Conservation (phyloP, 805 yeast species). For the Barnettozyma salicaria region DNA sequence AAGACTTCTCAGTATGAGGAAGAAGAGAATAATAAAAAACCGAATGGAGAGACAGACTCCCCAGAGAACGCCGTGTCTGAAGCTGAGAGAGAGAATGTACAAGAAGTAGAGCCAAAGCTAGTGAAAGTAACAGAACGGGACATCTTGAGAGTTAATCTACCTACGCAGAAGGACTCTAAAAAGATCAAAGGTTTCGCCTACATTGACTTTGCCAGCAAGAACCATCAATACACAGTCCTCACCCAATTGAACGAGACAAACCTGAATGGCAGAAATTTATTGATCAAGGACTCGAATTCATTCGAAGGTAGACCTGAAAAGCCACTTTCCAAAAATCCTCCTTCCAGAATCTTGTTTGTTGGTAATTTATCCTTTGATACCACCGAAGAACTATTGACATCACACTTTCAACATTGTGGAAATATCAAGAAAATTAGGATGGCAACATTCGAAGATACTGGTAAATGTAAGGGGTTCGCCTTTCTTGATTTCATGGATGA, state of each 20-base stretch:
- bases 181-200: slow-evolving; percentile 85
- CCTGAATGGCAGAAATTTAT: slow-evolving; percentile 77
- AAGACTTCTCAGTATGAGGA: slow-evolving; percentile 43
- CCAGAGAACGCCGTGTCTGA: slow-evolving; percentile 31
- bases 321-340: slow-evolving; percentile 64
- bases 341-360: slow-evolving; percentile 82
- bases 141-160: slow-evolving; percentile 73
- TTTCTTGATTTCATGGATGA: slow-evolving; percentile 81
- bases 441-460: slow-evolving; percentile 97
- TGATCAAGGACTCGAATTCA: slow-evolving; percentile 75
- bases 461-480: slow-evolving; percentile 95
- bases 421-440: slow-evolving; percentile 78
- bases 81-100: slow-evolving; percentile 26
- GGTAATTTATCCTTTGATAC: slow-evolving; percentile 94
- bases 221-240: slow-evolving; percentile 57
- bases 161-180: slow-evolving; percentile 54
- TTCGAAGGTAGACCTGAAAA: slow-evolving; percentile 82
- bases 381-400: slow-evolving; percentile 67
- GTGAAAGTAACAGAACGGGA: slow-evolving; percentile 46
- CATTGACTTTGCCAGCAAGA: slow-evolving; percentile 63
- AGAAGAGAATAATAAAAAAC: slow-evolving; percentile 18
- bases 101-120: slow-evolving; percentile 15
- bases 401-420: slow-evolving; percentile 88
- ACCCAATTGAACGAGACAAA: slow-evolving; percentile 56
- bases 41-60: no score